These are phyloP conservation scores for Saitozyma sp. DNA, from an alignment of 768 basidiomycete species.

Conservation along the genomic window DNA sequence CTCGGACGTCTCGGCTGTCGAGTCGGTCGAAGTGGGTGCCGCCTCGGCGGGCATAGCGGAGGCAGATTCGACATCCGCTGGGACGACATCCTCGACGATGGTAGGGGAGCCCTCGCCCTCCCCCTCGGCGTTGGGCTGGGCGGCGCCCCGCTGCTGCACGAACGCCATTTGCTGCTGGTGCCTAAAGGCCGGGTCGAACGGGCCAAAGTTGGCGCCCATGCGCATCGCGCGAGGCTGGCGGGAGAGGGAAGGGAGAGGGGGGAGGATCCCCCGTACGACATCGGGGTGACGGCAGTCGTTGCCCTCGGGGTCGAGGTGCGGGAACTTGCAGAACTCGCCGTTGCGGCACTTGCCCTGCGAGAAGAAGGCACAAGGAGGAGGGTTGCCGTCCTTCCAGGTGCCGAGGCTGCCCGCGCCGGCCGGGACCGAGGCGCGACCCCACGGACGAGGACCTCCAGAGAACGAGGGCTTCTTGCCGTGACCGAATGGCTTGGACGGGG, in stretches of 20 bases:
- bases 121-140: constrained; percentile 7
- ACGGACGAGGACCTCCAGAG: constrained; percentile 41
- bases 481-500: constrained; percentile 19
- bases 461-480: constrained; percentile 51
- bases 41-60: constrained; percentile 6
- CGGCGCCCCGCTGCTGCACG: constrained; percentile 33
- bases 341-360: constrained; percentile 49
- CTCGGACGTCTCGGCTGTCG: constrained; percentile 5
- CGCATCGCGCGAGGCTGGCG: constrained; percentile 28
- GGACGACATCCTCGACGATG: background rate
- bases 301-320: constrained; percentile 51
- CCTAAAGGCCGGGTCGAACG: constrained; percentile 34
- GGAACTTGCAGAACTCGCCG: constrained; percentile 53
- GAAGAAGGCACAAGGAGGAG: constrained; percentile 50
- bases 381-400: constrained; percentile 47
- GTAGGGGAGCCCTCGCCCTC: background rate
- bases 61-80: background rate
- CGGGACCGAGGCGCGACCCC: constrained; percentile 7
- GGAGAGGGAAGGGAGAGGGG: constrained; percentile 41
- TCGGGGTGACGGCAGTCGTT: constrained; percentile 52
- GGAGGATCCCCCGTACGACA: constrained; percentile 48
- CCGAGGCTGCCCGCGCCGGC: constrained; percentile 23
- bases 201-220: constrained; percentile 22
- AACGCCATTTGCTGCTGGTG: constrained; percentile 35
- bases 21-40: constrained; percentile 7